Conservation (phyloP, 2,329 filamentous ascomycete species). For the Claviceps maximensis region DNA sequence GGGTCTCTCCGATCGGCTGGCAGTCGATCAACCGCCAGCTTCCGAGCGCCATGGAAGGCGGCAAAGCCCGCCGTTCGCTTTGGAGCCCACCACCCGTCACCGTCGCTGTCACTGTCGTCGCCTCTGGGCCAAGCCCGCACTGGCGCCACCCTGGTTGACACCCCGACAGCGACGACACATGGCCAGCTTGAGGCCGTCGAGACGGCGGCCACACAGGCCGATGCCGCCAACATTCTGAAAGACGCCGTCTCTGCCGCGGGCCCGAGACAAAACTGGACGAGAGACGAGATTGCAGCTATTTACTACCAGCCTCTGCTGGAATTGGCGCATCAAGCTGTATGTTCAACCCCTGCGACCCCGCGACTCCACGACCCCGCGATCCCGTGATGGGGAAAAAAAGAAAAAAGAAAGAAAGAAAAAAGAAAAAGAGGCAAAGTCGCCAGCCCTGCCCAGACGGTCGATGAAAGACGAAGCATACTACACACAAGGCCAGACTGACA, state of each 20-base stretch:
- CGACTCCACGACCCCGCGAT: background rate
- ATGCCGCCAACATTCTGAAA: slow-evolving; percentile 23
- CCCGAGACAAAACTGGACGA: slow-evolving; percentile 65
- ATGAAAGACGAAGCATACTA: no score
- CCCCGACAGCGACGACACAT: slow-evolving; percentile 4
- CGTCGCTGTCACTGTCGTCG: background rate
- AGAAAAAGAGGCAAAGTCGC: background rate
- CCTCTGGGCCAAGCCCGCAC: background rate
- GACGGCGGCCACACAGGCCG: slow-evolving; percentile 3
- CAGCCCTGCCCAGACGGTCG: no score
- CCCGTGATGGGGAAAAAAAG: background rate
- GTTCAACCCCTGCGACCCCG: slow-evolving; percentile 10
- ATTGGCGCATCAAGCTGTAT: slow-evolving; percentile 59
- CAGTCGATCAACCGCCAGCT: background rate
- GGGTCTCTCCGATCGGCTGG: slow-evolving; percentile 4
- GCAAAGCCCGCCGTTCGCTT: background rate
- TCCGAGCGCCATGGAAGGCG: slow-evolving; percentile 5
- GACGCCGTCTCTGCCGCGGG: slow-evolving; percentile 45
- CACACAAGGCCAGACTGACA: background rate
- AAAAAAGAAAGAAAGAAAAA: no score
- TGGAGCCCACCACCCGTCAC: background rate
- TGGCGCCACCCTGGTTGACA: slow-evolving; percentile 9
- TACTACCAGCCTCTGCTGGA: slow-evolving; percentile 75
- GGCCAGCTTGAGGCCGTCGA: slow-evolving; percentile 2
- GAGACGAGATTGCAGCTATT: slow-evolving; percentile 66